Evolutionary conservation across 1,284 basidiomycete genomes (phyloP).

Genomic region (Cryptococcus hybrid): DNA sequence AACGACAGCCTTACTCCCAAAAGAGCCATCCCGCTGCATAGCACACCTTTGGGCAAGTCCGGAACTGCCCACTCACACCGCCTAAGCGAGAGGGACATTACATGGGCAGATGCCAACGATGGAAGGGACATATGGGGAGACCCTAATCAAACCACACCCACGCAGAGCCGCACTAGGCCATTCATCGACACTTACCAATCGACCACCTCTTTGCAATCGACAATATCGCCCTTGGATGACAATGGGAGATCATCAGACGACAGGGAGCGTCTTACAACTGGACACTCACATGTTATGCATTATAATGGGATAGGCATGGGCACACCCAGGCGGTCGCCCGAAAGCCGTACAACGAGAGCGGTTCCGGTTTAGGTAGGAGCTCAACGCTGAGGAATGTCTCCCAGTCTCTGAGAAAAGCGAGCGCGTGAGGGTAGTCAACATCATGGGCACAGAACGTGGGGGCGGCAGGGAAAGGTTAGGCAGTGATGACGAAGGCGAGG

Average conservation of each 20-base stretch:
- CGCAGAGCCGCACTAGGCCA: background rate
- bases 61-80: conserved; percentile 20
- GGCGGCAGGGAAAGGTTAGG: conserved; percentile 17
- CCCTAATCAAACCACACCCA: background rate
- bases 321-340: conserved; percentile 2
- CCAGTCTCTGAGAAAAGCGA: conserved; percentile 48
- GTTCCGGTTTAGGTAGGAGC: conserved; percentile 17
- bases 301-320: background rate
- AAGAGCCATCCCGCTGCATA: background rate
- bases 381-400: conserved; percentile 39
- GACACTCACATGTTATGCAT: background rate
- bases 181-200: background rate
- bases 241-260: conserved; percentile 3
- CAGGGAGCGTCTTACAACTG: conserved; percentile 13
- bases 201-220: background rate
- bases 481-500: conserved; percentile 22
- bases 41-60: conserved; percentile 20
- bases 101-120: conserved; percentile 4
- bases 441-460: conserved; percentile 58
- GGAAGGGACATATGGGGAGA: conserved; percentile 5
- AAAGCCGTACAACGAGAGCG: conserved; percentile 6
- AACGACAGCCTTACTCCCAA: background rate
- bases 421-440: conserved; percentile 77
- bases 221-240: conserved; percentile 1
- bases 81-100: conserved; percentile 12